Evolutionary conservation across 306 rosid genomes (phyloP), one percentile per base, ranked within the genome.

Genomic region (Canavalia ensiformis): DNA sequence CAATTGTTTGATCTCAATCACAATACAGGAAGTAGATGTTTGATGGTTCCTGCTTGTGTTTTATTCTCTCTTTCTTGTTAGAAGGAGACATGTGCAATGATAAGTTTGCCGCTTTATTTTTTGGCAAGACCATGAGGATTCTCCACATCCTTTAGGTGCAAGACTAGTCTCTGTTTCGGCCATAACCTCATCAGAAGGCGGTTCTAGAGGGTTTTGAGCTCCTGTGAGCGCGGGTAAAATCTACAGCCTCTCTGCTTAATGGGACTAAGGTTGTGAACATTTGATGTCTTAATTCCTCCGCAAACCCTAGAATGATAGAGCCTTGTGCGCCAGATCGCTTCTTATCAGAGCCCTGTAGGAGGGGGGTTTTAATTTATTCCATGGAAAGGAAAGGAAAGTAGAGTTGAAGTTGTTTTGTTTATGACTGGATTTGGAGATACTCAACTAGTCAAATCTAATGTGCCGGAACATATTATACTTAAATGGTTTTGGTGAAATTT

Each of bases 11-110:
- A 57, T 59, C 57, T 72, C 68, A 62, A 33, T 30, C 65, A 5
- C 64, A 64, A 12, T 68, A n/a, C 58, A 80, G 18, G 39, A 50
- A 60, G 37, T 51, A 76, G 78, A 65, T 81, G 65, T 37, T 64
- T 51, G 34, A 75, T 75, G 74, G 41, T 30, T 68, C 39, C 42
- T 72, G 50, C 8, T 65, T 85, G 11, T 28, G 70, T 34, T 52
- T 81, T 72, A 47, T 50, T 42, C 13, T n/a, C 35, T 49, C 8
- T 5, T 49, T 30, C 55, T 56, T 69, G 46, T 33, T 41, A 33
- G 77, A 33, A 60, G 69, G 50, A 45, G 59, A 46, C 29, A 41
- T 60, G 28, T 37, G 56, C 70, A 78, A 44, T 3, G 34, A 68
- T 42, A 30, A 56, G 49, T n/a, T 4, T 31, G 49, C 39, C 39